A percentile compares a stretch with the other conserved stretches of the same genome.
Conservation (phyloP, 371 early-diverging fungal species). For the Polyrhizophydium stewartii region DNA sequence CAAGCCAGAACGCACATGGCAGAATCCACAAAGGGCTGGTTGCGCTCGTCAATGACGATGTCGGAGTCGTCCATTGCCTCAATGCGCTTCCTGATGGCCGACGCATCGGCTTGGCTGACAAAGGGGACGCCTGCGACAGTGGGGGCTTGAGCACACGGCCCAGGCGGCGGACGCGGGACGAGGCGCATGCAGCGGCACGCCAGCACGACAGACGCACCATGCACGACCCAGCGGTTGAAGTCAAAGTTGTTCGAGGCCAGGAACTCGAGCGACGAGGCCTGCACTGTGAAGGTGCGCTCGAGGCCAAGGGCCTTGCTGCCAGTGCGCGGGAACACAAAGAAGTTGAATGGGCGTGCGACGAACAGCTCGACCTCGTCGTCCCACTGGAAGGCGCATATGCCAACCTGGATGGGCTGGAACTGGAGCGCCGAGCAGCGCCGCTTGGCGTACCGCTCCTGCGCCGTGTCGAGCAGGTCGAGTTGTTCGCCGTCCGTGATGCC, state of each 20-base stretch:
- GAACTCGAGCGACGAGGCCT: constrained; percentile 76
- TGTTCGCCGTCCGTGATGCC: constrained; percentile 4
- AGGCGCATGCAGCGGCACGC: background rate
- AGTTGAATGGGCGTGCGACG: constrained; percentile 80
- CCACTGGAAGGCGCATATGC: constrained; percentile 74
- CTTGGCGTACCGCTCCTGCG: constrained; percentile 64
- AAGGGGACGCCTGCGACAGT: background rate
- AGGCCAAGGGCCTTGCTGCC: constrained; percentile 55
- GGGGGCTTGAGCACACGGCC: background rate
- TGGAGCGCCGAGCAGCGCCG: constrained; percentile 51
- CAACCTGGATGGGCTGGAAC: constrained; percentile 73
- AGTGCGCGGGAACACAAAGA: constrained; percentile 77
- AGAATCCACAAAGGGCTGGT: background rate
- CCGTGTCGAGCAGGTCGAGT: constrained; percentile 39
- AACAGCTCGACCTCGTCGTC: constrained; percentile 45
- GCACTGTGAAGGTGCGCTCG: constrained; percentile 59
- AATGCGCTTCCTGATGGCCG: background rate
- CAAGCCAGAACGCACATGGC: background rate
- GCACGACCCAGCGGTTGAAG: constrained; percentile 67
- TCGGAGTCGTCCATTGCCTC: background rate
- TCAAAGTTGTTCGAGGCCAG: constrained; percentile 71
- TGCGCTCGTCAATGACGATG: background rate
- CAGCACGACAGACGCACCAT: constrained; percentile 17
- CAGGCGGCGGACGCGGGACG: background rate
- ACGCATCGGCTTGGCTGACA: constrained; percentile 2